Evolutionary conservation across 495 filamentous ascomycete species (phyloP).

Genomic region (Aspergillus carlsbadensis): DNA sequence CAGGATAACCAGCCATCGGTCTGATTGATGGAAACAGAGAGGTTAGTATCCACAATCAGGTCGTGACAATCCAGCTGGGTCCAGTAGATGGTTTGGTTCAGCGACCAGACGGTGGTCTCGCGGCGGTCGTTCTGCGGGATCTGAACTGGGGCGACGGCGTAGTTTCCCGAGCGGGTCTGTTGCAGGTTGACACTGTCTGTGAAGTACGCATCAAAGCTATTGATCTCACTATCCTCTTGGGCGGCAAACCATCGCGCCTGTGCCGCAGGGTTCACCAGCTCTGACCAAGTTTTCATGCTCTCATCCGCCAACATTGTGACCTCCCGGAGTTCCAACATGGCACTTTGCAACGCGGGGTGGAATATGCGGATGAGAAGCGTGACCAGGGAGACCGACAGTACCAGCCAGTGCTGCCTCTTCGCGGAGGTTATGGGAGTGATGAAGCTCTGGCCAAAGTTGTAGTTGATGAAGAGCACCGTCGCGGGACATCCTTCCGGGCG

Average conservation of each 20-base stretch:
- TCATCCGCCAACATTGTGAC: conserved; percentile 24
- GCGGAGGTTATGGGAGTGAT: conserved; percentile 39
- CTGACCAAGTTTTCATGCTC: conserved; percentile 36
- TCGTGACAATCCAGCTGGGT: conserved; percentile 29
- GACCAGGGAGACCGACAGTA: conserved; percentile 34
- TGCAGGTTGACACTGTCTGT: conserved; percentile 19
- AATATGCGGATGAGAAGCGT: conserved; percentile 39
- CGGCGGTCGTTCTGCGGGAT: conserved; percentile 25
- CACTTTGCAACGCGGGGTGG: conserved; percentile 38
- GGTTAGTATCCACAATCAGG: conserved; percentile 19
- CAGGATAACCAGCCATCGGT: conserved; percentile 27
- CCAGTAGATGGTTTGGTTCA: conserved; percentile 44
- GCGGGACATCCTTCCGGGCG: conserved; percentile 37
- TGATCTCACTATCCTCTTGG: conserved; percentile 29
- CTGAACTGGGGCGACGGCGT: conserved; percentile 39
- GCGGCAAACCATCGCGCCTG: conserved; percentile 39
- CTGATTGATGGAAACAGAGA: conserved; percentile 26
- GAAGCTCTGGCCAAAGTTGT: conserved; percentile 43
- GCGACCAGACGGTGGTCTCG: conserved; percentile 31
- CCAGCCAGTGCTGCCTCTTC: conserved; percentile 38
- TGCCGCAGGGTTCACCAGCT: conserved; percentile 27
- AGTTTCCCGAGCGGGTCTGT: conserved; percentile 31
- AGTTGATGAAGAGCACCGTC: conserved; percentile 41
- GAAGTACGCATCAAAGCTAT: conserved; percentile 26
- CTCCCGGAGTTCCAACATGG: conserved; percentile 36